These are phyloP conservation scores for Botrytis hyacinthi DNA, from an alignment of 2,329 filamentous ascomycete species.

Conservation along the genomic window DNA sequence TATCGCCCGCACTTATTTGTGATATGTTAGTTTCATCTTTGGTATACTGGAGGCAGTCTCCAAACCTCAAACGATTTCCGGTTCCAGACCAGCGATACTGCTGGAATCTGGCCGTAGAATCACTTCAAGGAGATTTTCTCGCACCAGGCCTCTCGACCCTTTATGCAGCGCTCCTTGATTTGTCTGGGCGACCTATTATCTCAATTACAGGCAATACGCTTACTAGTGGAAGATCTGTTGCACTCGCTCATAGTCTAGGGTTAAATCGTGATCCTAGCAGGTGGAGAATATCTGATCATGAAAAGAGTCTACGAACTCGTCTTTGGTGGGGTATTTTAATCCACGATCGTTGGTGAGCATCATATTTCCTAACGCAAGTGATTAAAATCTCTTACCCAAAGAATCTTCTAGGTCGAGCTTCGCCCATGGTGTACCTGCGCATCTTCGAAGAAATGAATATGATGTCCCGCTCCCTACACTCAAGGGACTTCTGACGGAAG, in stretches of 20 bases:
- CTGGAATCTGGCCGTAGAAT: slow-evolving; percentile 61
- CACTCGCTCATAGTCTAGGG: slow-evolving; percentile 53
- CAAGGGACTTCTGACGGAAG: slow-evolving; percentile 21
- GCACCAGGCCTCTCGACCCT: slow-evolving; percentile 59
- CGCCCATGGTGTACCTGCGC: slow-evolving; percentile 30
- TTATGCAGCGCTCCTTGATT: slow-evolving; percentile 55
- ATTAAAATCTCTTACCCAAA: not conserved
- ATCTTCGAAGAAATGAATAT: slow-evolving; percentile 27
- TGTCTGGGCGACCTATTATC: slow-evolving; percentile 58
- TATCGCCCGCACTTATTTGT: slow-evolving; percentile 53
- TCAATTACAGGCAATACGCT: slow-evolving; percentile 58
- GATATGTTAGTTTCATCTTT: slow-evolving; percentile 58
- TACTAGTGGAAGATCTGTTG: slow-evolving; percentile 50
- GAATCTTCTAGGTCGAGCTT: slow-evolving; percentile 29
- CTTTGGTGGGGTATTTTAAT: slow-evolving; percentile 57
- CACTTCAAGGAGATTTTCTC: slow-evolving; percentile 58
- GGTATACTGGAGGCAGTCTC: slow-evolving; percentile 55
- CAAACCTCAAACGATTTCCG: slow-evolving; percentile 45
- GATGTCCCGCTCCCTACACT: slow-evolving; percentile 29
- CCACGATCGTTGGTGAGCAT: slow-evolving; percentile 52
- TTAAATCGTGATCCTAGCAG: slow-evolving; percentile 51
- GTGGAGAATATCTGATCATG: slow-evolving; percentile 52
- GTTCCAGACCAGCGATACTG: slow-evolving; percentile 58
- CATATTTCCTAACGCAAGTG: not conserved
- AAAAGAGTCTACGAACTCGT: slow-evolving; percentile 51